These are phyloP conservation scores for Serendipita sp. DNA, from an alignment of 1,284 basidiomycete species.

Conservation along the genomic window DNA sequence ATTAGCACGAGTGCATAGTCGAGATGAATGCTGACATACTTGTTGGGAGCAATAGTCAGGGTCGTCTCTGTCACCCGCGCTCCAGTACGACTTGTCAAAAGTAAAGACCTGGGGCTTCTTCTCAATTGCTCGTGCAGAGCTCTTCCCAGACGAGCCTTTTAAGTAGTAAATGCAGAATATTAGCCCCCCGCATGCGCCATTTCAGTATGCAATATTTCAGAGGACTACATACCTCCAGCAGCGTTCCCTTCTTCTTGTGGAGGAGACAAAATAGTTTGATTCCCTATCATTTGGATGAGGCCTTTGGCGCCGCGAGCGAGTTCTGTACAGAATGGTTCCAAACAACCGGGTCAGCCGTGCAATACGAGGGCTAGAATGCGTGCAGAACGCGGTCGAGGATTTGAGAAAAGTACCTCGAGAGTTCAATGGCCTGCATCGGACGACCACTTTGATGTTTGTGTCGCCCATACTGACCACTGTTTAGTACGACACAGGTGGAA, in stretches of 20 bases:
- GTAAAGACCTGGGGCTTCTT: constrained; percentile 80
- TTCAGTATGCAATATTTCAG: not conserved
- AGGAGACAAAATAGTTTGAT: constrained; percentile 80
- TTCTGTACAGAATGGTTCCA: constrained; percentile 36
- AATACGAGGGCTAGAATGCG: not conserved
- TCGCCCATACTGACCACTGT: not conserved
- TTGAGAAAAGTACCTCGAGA: constrained; percentile 54
- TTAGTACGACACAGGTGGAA: not conserved
- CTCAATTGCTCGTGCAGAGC: constrained; percentile 51
- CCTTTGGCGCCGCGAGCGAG: constrained; percentile 80
- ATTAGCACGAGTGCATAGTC: not conserved
- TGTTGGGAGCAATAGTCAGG: constrained; percentile 83
- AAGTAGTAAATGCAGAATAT: not conserved
- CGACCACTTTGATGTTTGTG: constrained; percentile 45
- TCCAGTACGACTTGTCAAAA: constrained; percentile 95
- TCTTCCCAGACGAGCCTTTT: constrained; percentile 27
- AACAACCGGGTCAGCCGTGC: constrained; percentile 5
- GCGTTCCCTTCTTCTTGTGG: constrained; percentile 52
- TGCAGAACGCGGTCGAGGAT: not conserved
- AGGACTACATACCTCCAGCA: constrained; percentile 35
- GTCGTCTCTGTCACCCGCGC: constrained; percentile 76
- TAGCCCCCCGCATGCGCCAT: too few relatives aligned
- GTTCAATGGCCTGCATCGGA: constrained; percentile 92
- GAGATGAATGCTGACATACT: constrained; percentile 7
- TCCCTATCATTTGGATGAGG: constrained; percentile 86